These are phyloP conservation scores for Graphilbum fragrans DNA, from an alignment of 2,329 filamentous ascomycete genomes.

Conservation along the genomic window DNA sequence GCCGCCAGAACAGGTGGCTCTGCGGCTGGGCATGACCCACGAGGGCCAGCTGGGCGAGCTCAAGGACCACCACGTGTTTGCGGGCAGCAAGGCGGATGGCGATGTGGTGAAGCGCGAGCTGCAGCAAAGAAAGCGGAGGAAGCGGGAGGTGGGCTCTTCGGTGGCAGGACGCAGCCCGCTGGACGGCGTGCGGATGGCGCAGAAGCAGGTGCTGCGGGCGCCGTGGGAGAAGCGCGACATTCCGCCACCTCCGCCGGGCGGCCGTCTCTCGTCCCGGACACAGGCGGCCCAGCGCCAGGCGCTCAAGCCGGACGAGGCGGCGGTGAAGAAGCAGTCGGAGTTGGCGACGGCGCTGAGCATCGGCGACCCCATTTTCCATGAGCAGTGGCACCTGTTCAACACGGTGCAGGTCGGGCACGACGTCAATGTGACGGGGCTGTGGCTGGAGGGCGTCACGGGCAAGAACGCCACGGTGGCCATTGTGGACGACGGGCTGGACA, in stretches of 20 bases:
- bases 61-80: slow-evolving; percentile 75
- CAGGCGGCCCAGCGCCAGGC: slow-evolving; percentile 6
- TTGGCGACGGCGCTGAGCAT: slow-evolving; percentile 62
- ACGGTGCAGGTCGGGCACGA: slow-evolving; percentile 72
- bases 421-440: slow-evolving; percentile 90
- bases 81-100: slow-evolving; percentile 48
- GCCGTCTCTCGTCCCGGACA: no score
- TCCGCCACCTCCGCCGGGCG: slow-evolving; percentile 15
- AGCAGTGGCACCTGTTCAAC: slow-evolving; percentile 96
- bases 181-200: slow-evolving; percentile 62
- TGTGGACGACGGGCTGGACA: slow-evolving; percentile 90
- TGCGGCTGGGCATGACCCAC: slow-evolving; percentile 61
- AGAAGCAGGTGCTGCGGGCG: slow-evolving; percentile 53
- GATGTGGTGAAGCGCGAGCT: slow-evolving; percentile 47
- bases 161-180: slow-evolving; percentile 38
- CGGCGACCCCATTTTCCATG: slow-evolving; percentile 76
- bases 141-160: slow-evolving; percentile 35
- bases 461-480: slow-evolving; percentile 84
- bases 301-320: slow-evolving; percentile 22
- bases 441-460: slow-evolving; percentile 83
- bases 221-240: slow-evolving; percentile 41
- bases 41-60: slow-evolving; percentile 74
- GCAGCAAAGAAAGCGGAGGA: slow-evolving; percentile 45
- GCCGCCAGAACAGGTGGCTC: slow-evolving; percentile 57
- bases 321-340: slow-evolving; percentile 43